Percentiles rank a stretch among this genome's conserved stretches.
Conservation (phyloP, 1,139 yeast genomes). For the Kodamaea ohmeri region DNA sequence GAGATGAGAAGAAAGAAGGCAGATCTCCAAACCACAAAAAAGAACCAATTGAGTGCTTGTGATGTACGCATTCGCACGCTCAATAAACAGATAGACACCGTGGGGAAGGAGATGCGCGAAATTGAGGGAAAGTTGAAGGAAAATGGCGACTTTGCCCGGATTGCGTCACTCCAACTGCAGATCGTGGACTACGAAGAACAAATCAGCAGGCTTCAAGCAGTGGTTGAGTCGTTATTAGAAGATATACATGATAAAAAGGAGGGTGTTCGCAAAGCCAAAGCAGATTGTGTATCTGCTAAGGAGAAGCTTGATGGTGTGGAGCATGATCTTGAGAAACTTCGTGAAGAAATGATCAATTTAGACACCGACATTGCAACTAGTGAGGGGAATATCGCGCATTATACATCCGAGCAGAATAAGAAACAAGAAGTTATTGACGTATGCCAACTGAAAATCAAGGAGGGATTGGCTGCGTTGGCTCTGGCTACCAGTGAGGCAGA, state of each 20-base stretch:
- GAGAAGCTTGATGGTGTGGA: not conserved
- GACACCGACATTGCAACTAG: conserved; percentile 17
- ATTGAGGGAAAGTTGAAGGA: conserved; percentile 33
- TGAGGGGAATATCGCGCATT: conserved; percentile 14
- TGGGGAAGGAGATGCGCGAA: conserved; percentile 19
- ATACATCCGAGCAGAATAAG: conserved; percentile 14
- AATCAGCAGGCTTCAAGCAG: conserved; percentile 26
- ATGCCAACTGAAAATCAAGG: conserved; percentile 15
- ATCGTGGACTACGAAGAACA: conserved; percentile 31
- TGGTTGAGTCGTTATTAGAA: conserved; percentile 28
- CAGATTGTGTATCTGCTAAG: conserved; percentile 1
- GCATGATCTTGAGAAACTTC: not conserved
- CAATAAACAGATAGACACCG: conserved; percentile 16
- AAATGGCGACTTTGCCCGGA: conserved; percentile 33
- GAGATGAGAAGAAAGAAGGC: conserved; percentile 20
- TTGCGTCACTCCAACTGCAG: conserved; percentile 30
- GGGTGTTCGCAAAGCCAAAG: not conserved
- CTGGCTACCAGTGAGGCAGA: conserved; percentile 30
- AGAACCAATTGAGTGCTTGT: conserved; percentile 10
- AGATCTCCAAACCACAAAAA: conserved; percentile 9
- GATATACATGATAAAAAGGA: conserved; percentile 21
- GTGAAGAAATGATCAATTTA: conserved; percentile 9
- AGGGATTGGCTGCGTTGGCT: conserved; percentile 20
- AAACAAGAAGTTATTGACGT: conserved; percentile 15
- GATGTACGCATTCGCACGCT: conserved; percentile 9